Percentiles rank a stretch among this genome's conserved stretches.
phyloP scores from a whole-genome alignment of 2,329 filamentous ascomycete species.

The Exophiala dermatitidis region DNA sequence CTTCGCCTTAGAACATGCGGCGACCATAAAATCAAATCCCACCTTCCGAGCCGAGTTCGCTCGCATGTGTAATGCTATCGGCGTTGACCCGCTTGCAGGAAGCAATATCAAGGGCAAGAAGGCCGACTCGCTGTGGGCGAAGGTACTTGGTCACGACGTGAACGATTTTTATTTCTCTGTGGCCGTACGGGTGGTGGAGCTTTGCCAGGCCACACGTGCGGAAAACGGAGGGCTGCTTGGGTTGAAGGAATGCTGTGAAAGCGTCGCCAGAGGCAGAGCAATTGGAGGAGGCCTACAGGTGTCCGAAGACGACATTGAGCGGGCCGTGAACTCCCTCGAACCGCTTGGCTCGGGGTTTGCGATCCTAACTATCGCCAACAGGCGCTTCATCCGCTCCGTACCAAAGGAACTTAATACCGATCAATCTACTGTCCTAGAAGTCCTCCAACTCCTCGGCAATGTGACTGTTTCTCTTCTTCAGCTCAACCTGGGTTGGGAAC shows the following conservation, averaged over 20 bases:
- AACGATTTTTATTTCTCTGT: slow-evolving; percentile 99
- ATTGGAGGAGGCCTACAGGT: slow-evolving; percentile 70
- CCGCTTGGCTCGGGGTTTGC: slow-evolving; percentile 85
- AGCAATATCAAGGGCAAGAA: slow-evolving; percentile 48
- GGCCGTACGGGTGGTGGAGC: slow-evolving; percentile 88
- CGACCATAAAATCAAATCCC: slow-evolving; percentile 92
- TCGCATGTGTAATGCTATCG: slow-evolving; percentile 95
- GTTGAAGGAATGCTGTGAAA: slow-evolving; percentile 69
- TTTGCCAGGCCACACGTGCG: slow-evolving; percentile 74
- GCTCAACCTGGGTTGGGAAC: slow-evolving; percentile 78
- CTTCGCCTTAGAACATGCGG: slow-evolving; percentile 88
- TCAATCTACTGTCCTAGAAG: slow-evolving; percentile 86
- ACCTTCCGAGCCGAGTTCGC: slow-evolving; percentile 94
- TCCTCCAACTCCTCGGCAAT: slow-evolving; percentile 80
- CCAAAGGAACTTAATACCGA: slow-evolving; percentile 94
- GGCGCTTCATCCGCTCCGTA: slow-evolving; percentile 82
- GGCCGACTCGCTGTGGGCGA: slow-evolving; percentile 75
- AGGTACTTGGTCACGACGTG: slow-evolving; percentile 81
- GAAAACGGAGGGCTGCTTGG: slow-evolving; percentile 93
- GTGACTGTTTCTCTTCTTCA: slow-evolving; percentile 85
- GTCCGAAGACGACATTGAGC: slow-evolving; percentile 85
- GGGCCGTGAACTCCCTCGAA: slow-evolving; percentile 77
- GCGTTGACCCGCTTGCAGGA: slow-evolving; percentile 85
- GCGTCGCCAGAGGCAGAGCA: slow-evolving; percentile 63
- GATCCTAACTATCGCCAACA: slow-evolving; percentile 73